These are phyloP conservation scores for Saccharomycopsis olivae DNA, from an alignment of 805 yeast species.

Conservation along the genomic window DNA sequence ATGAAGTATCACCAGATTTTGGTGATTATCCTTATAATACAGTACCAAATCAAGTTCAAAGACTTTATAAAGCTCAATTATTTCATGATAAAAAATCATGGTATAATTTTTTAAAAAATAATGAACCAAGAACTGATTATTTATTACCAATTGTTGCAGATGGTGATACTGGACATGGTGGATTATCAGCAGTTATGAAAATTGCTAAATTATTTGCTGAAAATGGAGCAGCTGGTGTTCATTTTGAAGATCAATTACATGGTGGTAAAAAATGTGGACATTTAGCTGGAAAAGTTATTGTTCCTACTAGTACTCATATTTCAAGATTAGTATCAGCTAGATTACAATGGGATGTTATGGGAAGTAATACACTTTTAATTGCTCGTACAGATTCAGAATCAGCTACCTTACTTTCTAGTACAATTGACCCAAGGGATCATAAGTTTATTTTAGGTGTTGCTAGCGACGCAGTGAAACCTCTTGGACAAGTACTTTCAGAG, in stretches of 20 bases:
- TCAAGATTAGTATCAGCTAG: constrained; percentile 46
- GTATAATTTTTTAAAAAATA: constrained; percentile 23
- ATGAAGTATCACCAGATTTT: constrained; percentile 55
- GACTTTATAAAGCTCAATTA: constrained; percentile 46
- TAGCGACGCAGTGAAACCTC: constrained; percentile 27
- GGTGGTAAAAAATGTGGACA: constrained; percentile 63
- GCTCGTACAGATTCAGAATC: constrained; percentile 54
- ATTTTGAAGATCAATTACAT: constrained; percentile 52
- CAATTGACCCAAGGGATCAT: constrained; percentile 48
- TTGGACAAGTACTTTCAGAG: constrained; percentile 33
- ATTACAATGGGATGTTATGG: constrained; percentile 58
- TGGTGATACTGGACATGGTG: constrained; percentile 61
- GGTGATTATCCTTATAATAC: constrained; percentile 65
- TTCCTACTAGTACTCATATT: constrained; percentile 47
- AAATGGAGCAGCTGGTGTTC: constrained; percentile 57
- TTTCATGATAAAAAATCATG: constrained; percentile 44
- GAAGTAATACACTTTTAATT: constrained; percentile 43
- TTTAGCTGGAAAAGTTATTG: constrained; percentile 49
- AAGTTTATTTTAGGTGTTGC: constrained; percentile 41
- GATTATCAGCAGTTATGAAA: constrained; percentile 52
- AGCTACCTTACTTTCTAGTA: constrained; percentile 38
- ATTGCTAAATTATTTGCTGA: constrained; percentile 57
- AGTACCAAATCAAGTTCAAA: constrained; percentile 55
- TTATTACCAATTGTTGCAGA: constrained; percentile 55
- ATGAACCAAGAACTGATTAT: constrained; percentile 31